A percentile compares a stretch with the other conserved stretches of the same genome.
Evolutionary conservation across 176 grass and related monocot species (phyloP).

Genomic region (Oryza rufipogon): DNA sequence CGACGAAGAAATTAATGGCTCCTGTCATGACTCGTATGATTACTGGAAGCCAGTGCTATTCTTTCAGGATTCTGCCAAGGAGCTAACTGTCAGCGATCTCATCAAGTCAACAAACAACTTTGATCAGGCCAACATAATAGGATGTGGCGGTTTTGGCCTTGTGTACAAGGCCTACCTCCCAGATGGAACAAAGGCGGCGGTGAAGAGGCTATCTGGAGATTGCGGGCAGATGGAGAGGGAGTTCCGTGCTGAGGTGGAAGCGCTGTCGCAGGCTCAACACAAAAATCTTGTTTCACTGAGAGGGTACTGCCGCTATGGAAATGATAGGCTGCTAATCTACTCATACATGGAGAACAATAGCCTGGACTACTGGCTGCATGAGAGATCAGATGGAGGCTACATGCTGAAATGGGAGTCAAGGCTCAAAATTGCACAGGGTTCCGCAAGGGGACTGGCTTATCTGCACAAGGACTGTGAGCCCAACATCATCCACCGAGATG

Average conservation of each 20-base stretch:
- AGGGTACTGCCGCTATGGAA: conserved; percentile 84
- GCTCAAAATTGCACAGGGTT: conserved; percentile 84
- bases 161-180: conserved; percentile 97
- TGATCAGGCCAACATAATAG: conserved; percentile 96
- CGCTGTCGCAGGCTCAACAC: conserved; percentile 85
- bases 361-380: conserved; percentile 96
- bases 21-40: conserved; percentile 51
- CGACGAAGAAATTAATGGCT: conserved; percentile 47
- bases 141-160: conserved; percentile 90
- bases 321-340: conserved; percentile 87
- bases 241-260: conserved; percentile 92
- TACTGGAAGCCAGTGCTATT: conserved; percentile 82
- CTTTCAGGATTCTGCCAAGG: conserved; percentile 81
- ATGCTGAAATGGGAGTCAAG: conserved; percentile 84
- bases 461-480: conserved; percentile 91
- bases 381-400: conserved; percentile 65
- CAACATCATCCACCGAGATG: conserved; percentile 91
- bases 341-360: conserved; percentile 95
- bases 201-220: conserved; percentile 96
- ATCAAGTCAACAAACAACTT: conserved; percentile 94
- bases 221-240: conserved; percentile 97
- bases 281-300: conserved; percentile 85
- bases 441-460: conserved; percentile 84
- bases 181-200: conserved; percentile 81
- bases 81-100: conserved; percentile 78